phyloP scores from a whole-genome alignment of 2,329 filamentous ascomycete species.

The Chaetomium olivaceum region DNA sequence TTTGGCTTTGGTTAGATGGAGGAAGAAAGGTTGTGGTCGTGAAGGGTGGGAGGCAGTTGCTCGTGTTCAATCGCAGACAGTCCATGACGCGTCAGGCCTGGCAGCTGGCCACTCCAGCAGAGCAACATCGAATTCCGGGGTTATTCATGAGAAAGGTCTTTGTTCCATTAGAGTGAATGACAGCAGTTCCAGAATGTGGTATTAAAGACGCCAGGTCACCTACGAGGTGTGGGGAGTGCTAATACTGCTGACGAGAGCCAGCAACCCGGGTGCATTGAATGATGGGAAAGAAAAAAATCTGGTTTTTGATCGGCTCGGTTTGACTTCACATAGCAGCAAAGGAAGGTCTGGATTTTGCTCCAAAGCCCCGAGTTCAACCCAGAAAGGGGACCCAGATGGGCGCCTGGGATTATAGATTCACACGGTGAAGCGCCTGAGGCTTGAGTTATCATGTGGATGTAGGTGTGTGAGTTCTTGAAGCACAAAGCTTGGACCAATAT shows the following conservation, averaged over 20 bases:
- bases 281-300: background rate
- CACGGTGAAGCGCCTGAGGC: background rate
- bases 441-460: background rate
- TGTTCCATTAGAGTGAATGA: background rate
- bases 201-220: background rate
- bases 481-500: background rate
- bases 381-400: background rate
- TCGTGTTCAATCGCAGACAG: constrained; percentile 1
- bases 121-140: background rate
- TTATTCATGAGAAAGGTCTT: background rate
- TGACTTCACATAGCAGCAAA: background rate
- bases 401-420: background rate
- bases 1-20: background rate
- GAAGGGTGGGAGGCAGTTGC: background rate
- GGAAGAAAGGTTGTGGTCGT: background rate
- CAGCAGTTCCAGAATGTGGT: background rate
- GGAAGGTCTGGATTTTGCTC: too few species aligned
- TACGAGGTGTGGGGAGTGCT: background rate
- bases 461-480: background rate
- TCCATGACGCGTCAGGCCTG: background rate
- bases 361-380: background rate
- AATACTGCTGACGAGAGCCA: background rate
- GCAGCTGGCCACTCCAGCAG: background rate
- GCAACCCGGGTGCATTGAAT: background rate
- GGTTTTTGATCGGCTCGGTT: too few species aligned